Evolutionary conservation across 1,284 basidiomycete species (phyloP), one percentile per base, ranked within the genome.

Genomic region (Ustilago loliicola): DNA sequence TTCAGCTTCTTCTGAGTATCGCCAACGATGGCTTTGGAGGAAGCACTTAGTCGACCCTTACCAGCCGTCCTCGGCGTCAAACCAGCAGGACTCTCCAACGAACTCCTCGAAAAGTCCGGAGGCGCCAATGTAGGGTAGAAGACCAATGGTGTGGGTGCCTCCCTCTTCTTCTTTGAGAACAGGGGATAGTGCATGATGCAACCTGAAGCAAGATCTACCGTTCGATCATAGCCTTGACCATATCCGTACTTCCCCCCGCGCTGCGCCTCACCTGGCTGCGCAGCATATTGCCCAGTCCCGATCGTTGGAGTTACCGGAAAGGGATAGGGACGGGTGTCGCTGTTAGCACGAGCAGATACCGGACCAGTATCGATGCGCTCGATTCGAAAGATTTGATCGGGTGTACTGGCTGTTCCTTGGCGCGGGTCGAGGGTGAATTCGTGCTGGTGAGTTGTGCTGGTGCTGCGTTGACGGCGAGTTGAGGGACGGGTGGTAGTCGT

Each of bases 151-250:
- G 32, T 5, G 8, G 10, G 4, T 10, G 11, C 47, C 9, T 17
- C 36, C 45, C 50, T 58, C 50, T 60, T 66, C 29, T 32, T 55
- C 15, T 56, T 48, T 36, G 51, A 9, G 34, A 64, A 75, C 13
- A 75, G 30, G 13, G 72, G 66, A 42, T 75, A 61, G 27, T 69
- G 64, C 59, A 66, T 62, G 7, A 75, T 69, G 40, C 72, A 69
- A 0, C 72, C 72, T 0, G 63, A 66, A 5, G 63, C 55, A 40
- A 66, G 52, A 29, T 75, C 72, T 2, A 59, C 71, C 6, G 64
- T 34, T 9, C 52, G 59, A 25, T 50, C 32, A 27, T 68, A 69
- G 6, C 25, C 55, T 4, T 51, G 4, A 0, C 53, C 66, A 15
- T 70, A 70, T 2, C 61, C 65, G 25, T 52, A 56, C 27, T 57